A percentile compares a stretch with the other conserved stretches of the same genome.
Conservation (phyloP, 78 protist species). For the Polysphondylium violaceum region DNA sequence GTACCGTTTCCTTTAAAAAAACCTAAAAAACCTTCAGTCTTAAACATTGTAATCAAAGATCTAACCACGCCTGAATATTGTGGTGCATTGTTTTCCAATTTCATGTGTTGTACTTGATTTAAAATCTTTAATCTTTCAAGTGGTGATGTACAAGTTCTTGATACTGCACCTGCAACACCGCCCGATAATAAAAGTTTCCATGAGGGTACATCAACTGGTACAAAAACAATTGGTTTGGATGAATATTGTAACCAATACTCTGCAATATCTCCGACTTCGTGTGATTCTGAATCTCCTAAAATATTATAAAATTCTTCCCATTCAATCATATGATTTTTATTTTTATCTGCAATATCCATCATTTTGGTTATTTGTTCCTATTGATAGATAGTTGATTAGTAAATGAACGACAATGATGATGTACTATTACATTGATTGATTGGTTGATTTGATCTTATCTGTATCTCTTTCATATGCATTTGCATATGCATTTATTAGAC, state of each 20-base stretch:
- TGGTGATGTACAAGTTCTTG: constrained; percentile 93
- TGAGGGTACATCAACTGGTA: constrained; percentile 59
- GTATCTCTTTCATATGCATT: too few relatives aligned
- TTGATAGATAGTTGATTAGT: background rate
- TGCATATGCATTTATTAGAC: too few relatives aligned
- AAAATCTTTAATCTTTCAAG: constrained; percentile 93
- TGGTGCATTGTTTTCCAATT: constrained; percentile 24
- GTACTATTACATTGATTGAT: too few relatives aligned
- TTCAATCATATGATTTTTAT: constrained; percentile 64
- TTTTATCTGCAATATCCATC: constrained; percentile 72
- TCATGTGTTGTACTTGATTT: constrained; percentile 80
- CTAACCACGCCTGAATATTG: constrained; percentile 31
- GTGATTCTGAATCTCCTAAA: constrained; percentile 15
- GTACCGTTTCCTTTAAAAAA: constrained; percentile 91
- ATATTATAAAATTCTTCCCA: constrained; percentile 58
- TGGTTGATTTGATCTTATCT: too few relatives aligned
- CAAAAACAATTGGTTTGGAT: constrained; percentile 35
- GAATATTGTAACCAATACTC: constrained; percentile 65
- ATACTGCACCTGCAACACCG: constrained; percentile 94
- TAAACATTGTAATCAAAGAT: constrained; percentile 54
- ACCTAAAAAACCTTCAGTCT: constrained; percentile 76
- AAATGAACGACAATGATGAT: background rate
- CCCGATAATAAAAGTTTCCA: constrained; percentile 88
- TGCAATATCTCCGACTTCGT: constrained; percentile 60
- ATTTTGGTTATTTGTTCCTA: constrained; percentile 72